Percentiles rank a stretch among this genome's conserved stretches.
Conservation (phyloP, 225 moss, liverwort and hornwort species). For the Straminergon stramineum region DNA sequence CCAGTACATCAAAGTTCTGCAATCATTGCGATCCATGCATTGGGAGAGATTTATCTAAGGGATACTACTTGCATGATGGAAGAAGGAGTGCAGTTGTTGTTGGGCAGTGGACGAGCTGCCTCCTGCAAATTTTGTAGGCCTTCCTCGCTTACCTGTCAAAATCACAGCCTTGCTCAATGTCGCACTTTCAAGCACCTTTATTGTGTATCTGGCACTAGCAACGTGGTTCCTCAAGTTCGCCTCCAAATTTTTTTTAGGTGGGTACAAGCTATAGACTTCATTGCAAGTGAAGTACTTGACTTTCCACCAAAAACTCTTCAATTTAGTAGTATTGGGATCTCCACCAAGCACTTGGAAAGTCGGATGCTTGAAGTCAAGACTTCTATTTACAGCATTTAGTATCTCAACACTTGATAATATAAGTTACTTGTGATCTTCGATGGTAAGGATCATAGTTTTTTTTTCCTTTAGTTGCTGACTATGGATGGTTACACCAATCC, state of each 20-base stretch:
- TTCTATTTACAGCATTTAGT: no score
- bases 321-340: background rate
- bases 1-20: background rate
- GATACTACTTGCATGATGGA: fast-evolving
- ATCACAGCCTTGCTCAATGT: no score
- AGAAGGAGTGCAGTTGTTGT: background rate
- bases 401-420: no score
- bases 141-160: background rate
- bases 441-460: no score
- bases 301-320: background rate
- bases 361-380: no score
- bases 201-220: fast-evolving
- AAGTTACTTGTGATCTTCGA: no score
- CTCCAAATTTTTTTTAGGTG: background rate
- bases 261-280: background rate
- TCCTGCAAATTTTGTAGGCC: fast-evolving
- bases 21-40: fast-evolving
- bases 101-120: background rate
- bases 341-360: background rate
- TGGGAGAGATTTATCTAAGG: background rate
- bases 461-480: no score
- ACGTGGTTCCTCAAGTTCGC: background rate
- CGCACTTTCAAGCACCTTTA: background rate
- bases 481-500: no score
- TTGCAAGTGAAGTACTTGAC: background rate